Evolutionary conservation across 352 stramenopile genomes (phyloP), one percentile per base, ranked within the genome.

Genomic region (Blastocystis sp.): DNA sequence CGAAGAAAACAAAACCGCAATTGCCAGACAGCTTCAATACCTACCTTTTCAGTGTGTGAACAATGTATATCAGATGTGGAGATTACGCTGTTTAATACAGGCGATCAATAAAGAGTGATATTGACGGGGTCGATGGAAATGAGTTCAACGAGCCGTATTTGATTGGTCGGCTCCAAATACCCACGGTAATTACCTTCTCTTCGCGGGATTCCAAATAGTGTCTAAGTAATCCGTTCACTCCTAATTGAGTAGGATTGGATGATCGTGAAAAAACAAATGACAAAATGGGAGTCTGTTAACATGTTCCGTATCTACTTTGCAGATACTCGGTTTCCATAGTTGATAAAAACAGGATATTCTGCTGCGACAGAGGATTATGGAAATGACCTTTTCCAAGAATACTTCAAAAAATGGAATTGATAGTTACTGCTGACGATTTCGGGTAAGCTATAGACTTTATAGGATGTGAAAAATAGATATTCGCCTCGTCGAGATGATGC

Each of bases 361-460:
- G 9, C 9, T 46, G 39, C 9, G 39, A 46, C 9, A 46, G 39
- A 46, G 9, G 39, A 46, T 46, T 46, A 9, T 46, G 9, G 9
- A 9, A 46, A 46, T 46, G 2, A 9, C 2, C 2, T 9, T 46
- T 46, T 9, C 3, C 9, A 46, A 46, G 39, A 46, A 46, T 46
- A 2, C 39, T 46, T 46, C 39, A 46, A 9, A 46, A 46, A 46
- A 83, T 83, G 71, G 71, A 83, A 65, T n/a, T 83, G 43, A 83
- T 83, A 49, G 71, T 83, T 9, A 83, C 71, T 2, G 71, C 71
- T 0, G 71, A 83, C 29, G 71, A 83, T 83, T 83, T 66, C 49
- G 71, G 71, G 71, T 83, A 29, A 14, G 16, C 63, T 16, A 7
- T n/a, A 32, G 69, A 35, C 24, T 14, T 16, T 2, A 6, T 12